Conservation (phyloP, 495 filamentous ascomycete genomes). For the Penicillium ochrochloron region DNA sequence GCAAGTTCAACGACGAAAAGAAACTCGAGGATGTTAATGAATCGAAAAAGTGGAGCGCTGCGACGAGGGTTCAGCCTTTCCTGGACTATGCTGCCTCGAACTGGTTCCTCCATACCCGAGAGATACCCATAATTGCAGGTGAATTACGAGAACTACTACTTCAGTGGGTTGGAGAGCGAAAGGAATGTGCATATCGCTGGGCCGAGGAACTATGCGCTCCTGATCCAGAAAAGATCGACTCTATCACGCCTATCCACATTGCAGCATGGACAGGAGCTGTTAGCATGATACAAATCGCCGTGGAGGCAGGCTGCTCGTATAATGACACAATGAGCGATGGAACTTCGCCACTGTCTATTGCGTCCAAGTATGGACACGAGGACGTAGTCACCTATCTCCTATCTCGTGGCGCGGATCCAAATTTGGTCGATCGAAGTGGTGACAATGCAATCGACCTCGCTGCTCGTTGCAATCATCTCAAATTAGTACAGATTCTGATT, state of each 20-base stretch:
- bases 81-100: slow-evolving; percentile 5
- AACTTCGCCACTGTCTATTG: not conserved
- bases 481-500: not conserved
- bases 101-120: slow-evolving; percentile 3
- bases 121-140: not conserved
- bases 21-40: not conserved
- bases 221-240: not conserved
- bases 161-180: not conserved
- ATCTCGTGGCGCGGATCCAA: not conserved
- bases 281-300: not conserved
- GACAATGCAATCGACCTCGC: not conserved
- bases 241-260: not conserved
- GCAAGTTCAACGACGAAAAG: not conserved
- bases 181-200: not conserved
- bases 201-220: not conserved
- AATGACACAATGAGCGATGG: not conserved
- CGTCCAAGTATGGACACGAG: not conserved
- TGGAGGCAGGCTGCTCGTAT: not conserved
- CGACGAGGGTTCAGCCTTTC: not conserved
- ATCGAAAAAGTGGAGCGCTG: not conserved
- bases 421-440: not conserved
- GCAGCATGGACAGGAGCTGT: slow-evolving; percentile 4
- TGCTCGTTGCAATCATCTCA: not conserved
- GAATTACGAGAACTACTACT: not conserved
- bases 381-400: not conserved